Percentiles rank a stretch among this genome's conserved stretches.
phyloP scores from a whole-genome alignment of 495 filamentous ascomycete species.

The Durotheca rogersii region DNA sequence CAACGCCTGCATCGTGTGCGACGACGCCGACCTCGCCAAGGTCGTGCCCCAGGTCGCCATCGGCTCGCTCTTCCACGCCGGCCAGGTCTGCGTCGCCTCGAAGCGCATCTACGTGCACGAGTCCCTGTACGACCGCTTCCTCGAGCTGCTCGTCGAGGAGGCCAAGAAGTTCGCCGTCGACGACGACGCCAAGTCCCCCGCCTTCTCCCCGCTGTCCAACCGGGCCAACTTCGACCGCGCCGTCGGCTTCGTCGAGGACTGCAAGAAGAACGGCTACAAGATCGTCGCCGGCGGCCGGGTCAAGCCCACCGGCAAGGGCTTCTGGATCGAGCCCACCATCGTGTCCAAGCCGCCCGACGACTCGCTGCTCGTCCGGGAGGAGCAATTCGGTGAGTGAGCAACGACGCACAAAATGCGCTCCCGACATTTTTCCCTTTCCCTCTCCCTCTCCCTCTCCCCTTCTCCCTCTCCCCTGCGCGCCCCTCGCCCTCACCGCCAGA shows the following conservation, averaged over 20 bases:
- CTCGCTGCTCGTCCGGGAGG: constrained; percentile 45
- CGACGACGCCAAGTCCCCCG: constrained; percentile 38
- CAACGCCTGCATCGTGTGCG: constrained; percentile 64
- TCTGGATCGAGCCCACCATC: constrained; percentile 52
- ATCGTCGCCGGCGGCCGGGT: constrained; percentile 43
- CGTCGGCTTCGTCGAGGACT: constrained; percentile 47
- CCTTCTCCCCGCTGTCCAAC: constrained; percentile 62
- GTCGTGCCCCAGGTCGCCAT: constrained; percentile 53
- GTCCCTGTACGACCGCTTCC: constrained; percentile 63
- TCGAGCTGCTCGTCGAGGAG: constrained; percentile 54
- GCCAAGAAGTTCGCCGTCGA: constrained; percentile 53
- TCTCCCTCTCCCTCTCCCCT: too few species aligned
- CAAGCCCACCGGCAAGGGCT: constrained; percentile 40
- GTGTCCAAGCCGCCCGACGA: constrained; percentile 50
- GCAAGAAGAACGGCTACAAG: constrained; percentile 46
- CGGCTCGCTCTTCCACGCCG: constrained; percentile 60
- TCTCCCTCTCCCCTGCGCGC: too few species aligned
- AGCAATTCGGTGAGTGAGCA: constrained; percentile 48
- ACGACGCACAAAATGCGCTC: too few species aligned
- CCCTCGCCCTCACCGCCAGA: too few species aligned
- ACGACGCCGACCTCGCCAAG: constrained; percentile 64
- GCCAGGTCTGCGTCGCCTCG: constrained; percentile 54
- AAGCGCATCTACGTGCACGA: constrained; percentile 73
- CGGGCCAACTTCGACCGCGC: constrained; percentile 58
- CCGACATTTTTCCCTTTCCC: too few species aligned